Base-by-base conservation (phyloP, 306 rosid species). In the Cucurbita ficifolia region DNA sequence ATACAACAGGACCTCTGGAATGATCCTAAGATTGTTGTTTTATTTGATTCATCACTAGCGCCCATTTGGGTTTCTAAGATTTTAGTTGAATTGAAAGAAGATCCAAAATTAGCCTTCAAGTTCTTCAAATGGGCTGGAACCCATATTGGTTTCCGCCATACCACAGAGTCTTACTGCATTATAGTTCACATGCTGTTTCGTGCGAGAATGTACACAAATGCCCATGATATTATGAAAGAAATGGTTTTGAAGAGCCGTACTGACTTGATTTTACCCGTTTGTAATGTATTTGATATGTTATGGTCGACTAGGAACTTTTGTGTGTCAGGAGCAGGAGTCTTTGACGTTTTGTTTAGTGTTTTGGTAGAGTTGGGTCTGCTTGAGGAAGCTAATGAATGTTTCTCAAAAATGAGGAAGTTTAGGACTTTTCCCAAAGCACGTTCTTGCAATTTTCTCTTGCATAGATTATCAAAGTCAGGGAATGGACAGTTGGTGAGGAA, bases 261-360 rank as follows among this genome's bases (percentile, higher is more conserved):
- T 8, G 69, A 60, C 70, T 16, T 56, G 70, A 81, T 51, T n/a
- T 39, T 87, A 38, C 92, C 88, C 0, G 90, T 88, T 46, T 83
- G 77, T 65, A 84, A 90, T 79, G 77, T 83, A 12, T 85, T 89
- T 83, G 92, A 91, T 76, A 80, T 82, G 79, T 73, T 94, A 84
- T 94, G 97, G 96, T 83, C 81, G 1, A 89, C 92, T 0, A 84
- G 90, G 86, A 84, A 80, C 81, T 84, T 85, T 50, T 83, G 95
- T 80, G 69, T 50, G 40, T 77, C 80, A 0, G 88, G 97, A 7
- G 79, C 81, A 22, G 96, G 96, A 39, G 97, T 89, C 46, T 91
- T 91, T 76, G 97, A 94, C 81, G 77, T 88, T 29, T 86, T 94
- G 75, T 91, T 94, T 88, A 86, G 99, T 80, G 96, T 89, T 62